A percentile compares a stretch with the other conserved stretches of the same genome.
phyloP scores from a whole-genome alignment of 164 flowering plant genomes.

The Vitis riparia region DNA sequence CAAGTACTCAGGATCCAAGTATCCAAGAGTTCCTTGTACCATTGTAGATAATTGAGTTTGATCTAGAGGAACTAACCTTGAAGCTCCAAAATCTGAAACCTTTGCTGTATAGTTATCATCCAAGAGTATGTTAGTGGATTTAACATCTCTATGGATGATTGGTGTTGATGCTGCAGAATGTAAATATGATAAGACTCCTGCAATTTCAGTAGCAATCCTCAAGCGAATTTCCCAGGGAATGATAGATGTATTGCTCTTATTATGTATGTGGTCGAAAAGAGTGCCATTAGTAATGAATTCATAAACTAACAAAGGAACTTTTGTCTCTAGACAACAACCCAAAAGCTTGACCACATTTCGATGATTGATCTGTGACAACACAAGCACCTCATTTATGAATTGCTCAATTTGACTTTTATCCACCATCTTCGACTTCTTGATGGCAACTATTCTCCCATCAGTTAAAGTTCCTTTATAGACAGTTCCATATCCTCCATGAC shows the following conservation, averaged over 20 bases:
- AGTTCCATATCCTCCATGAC: constrained; percentile 46
- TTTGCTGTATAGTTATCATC: constrained; percentile 38
- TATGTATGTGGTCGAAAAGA: constrained; percentile 37
- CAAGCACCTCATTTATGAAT: constrained; percentile 47
- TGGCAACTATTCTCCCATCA: constrained; percentile 36
- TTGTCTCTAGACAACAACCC: constrained; percentile 48
- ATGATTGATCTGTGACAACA: constrained; percentile 52
- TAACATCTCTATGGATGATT: constrained; percentile 46
- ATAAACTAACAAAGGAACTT: constrained; percentile 46
- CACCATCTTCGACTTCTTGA: constrained; percentile 45
- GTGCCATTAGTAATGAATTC: constrained; percentile 50
- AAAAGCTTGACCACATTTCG: constrained; percentile 43
- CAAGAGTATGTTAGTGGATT: constrained; percentile 43
- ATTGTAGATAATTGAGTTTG: constrained; percentile 31
- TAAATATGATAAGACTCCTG: constrained; percentile 43
- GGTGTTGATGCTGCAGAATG: constrained; percentile 46
- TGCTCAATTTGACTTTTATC: constrained; percentile 39
- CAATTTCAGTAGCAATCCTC: constrained; percentile 43
- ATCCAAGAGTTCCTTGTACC: constrained; percentile 46
- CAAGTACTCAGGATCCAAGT: constrained; percentile 47
- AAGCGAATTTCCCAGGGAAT: constrained; percentile 37
- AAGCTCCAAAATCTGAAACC: constrained; percentile 49
- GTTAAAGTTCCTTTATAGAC: constrained; percentile 40
- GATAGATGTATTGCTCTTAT: not conserved
- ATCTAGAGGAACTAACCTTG: constrained; percentile 39